phyloP scores from a whole-genome alignment of 75 land plant genomes.

The Pinus taeda region DNA sequence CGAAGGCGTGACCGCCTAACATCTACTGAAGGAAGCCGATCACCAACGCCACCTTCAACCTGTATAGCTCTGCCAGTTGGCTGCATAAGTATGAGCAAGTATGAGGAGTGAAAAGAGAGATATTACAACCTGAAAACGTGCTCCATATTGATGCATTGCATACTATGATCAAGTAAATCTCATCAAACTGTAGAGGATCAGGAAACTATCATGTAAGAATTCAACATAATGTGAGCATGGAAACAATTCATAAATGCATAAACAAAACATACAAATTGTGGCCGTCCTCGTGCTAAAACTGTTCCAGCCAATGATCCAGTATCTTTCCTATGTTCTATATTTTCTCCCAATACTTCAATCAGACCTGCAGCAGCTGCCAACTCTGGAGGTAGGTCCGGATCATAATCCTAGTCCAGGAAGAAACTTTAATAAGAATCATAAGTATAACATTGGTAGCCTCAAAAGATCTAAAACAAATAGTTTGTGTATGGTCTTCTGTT shows the following conservation, averaged over 20 bases:
- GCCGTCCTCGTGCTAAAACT: not conserved
- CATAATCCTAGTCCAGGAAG: constrained; percentile 21
- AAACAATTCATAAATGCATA: not conserved
- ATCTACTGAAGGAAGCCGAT: constrained; percentile 55
- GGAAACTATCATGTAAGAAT: not conserved
- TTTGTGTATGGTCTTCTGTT: not conserved
- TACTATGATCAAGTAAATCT: not conserved
- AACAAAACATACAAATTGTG: constrained; percentile 12
- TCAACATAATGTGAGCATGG: not conserved
- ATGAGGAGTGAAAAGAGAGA: not conserved
- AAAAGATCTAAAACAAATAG: not conserved
- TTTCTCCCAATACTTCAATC: not conserved
- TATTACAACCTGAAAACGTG: not conserved
- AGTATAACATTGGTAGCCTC: not conserved
- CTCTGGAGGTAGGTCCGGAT: constrained; percentile 43
- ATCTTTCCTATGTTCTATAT: not conserved
- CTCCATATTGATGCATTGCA: not conserved
- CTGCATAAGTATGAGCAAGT: constrained; percentile 29
- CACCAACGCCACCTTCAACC: constrained; percentile 61
- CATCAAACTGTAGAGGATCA: not conserved
- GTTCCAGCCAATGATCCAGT: not conserved
- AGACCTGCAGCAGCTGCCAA: not conserved
- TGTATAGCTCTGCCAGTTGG: constrained; percentile 70
- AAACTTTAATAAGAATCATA: not conserved
- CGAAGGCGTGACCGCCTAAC: constrained; percentile 33